Evolutionary conservation across 495 filamentous ascomycete species (phyloP).

Genomic region (Aspergillus bertholletiae): DNA sequence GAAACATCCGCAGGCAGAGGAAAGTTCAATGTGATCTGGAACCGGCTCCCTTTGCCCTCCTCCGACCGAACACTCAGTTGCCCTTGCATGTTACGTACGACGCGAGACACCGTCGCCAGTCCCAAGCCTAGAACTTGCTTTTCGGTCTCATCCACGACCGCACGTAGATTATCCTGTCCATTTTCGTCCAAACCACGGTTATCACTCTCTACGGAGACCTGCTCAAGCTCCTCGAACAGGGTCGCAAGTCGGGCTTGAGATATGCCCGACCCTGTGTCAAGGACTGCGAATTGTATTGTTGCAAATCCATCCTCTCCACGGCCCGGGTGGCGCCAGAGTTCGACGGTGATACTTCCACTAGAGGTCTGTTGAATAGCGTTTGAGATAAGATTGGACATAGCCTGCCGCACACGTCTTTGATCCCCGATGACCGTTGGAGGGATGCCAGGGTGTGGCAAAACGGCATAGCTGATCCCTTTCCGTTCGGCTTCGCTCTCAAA

Average conservation of each 20-base stretch:
- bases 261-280: constrained; percentile 85
- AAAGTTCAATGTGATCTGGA: constrained; percentile 50
- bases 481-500: constrained; percentile 72
- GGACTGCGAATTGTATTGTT: constrained; percentile 67
- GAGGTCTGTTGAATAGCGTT: constrained; percentile 84
- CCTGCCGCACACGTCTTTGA: constrained; percentile 73
- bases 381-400: constrained; percentile 74
- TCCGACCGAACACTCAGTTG: constrained; percentile 87
- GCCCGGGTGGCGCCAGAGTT: constrained; percentile 52
- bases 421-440: constrained; percentile 74
- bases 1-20: constrained; percentile 22
- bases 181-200: constrained; percentile 15
- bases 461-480: constrained; percentile 67
- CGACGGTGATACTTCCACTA: constrained; percentile 66
- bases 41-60: constrained; percentile 78
- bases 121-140: constrained; percentile 70
- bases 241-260: constrained; percentile 64
- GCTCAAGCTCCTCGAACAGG: constrained; percentile 84
- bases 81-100: constrained; percentile 85
- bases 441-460: constrained; percentile 64
- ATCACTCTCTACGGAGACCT: constrained; percentile 63
- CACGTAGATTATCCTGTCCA: not conserved
- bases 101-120: constrained; percentile 80
- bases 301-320: constrained; percentile 39
- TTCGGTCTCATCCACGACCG: not conserved